Conservation (phyloP, 495 filamentous ascomycete genomes). For the Aspergillus kassunensis region DNA sequence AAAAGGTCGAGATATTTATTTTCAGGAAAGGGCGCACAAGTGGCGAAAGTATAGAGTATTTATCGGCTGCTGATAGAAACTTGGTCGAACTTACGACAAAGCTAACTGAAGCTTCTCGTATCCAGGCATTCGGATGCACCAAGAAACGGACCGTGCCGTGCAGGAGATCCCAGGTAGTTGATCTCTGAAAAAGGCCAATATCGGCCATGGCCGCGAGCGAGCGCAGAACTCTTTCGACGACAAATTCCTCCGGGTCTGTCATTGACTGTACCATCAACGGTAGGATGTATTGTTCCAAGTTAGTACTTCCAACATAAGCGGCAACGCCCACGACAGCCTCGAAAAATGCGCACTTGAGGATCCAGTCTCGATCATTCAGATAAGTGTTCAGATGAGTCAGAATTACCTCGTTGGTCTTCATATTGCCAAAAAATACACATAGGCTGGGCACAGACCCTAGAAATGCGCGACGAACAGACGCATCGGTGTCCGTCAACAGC, state of each 20-base stretch:
- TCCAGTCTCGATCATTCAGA: conserved; percentile 94
- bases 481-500: conserved; percentile 80
- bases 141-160: conserved; percentile 77
- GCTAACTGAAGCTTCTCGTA: conserved; percentile 79
- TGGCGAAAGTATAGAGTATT: conserved; percentile 75
- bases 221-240: conserved; percentile 84
- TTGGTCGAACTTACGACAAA: conserved; percentile 74
- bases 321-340: conserved; percentile 93
- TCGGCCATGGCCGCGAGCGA: conserved; percentile 87
- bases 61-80: conserved; percentile 77
- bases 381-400: conserved; percentile 96
- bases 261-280: conserved; percentile 97
- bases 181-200: conserved; percentile 79
- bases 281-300: conserved; percentile 91
- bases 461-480: conserved; percentile 88
- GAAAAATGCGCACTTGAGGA: conserved; percentile 93
- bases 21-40: conserved; percentile 81
- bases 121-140: conserved; percentile 93
- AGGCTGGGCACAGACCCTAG: conserved; percentile 88
- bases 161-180: conserved; percentile 81
- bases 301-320: conserved; percentile 79
- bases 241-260: conserved; percentile 91
- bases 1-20: conserved; percentile 56
- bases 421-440: conserved; percentile 90
- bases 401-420: conserved; percentile 88